phyloP scores from a whole-genome alignment of 2,329 filamentous ascomycete species.

The Bisporella sp. region DNA sequence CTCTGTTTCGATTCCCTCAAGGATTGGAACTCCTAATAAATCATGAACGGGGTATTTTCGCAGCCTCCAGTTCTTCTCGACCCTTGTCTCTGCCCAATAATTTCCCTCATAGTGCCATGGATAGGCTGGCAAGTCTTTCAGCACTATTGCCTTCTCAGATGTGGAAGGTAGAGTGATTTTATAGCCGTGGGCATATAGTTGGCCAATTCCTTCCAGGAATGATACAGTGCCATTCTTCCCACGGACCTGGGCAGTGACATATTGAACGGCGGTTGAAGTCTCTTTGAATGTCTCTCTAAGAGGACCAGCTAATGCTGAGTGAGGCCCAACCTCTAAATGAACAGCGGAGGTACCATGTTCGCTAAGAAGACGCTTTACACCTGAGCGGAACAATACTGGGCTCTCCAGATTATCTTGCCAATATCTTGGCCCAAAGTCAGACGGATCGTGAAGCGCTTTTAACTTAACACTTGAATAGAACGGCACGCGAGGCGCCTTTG shows the following conservation, averaged over 20 bases:
- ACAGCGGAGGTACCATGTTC: conserved; percentile 13
- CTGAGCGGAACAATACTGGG: conserved; percentile 1
- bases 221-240: conserved; percentile 2
- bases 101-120: conserved; percentile 43
- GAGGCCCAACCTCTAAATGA: conserved; percentile 3
- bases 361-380: conserved; percentile 4
- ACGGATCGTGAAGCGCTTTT: neutral
- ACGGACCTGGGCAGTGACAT: conserved; percentile 5
- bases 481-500: conserved; percentile 17
- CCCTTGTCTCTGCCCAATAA: conserved; percentile 46
- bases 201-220: conserved; percentile 6
- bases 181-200: neutral
- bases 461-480: conserved; percentile 21
- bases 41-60: conserved; percentile 36
- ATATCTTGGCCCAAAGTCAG: neutral
- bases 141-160: neutral
- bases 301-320: conserved; percentile 16
- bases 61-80: conserved; percentile 37
- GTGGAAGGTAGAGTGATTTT: neutral
- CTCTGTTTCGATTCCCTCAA: conserved; percentile 14
- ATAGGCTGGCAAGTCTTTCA: conserved; percentile 39
- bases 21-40: conserved; percentile 19
- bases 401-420: conserved; percentile 4
- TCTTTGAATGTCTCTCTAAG: conserved; percentile 14
- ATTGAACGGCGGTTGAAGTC: neutral